Percentiles rank a stretch among this genome's conserved stretches.
Conservation (phyloP, 164 flowering plant species). For the Kalanchoe fedtschenkoi region DNA sequence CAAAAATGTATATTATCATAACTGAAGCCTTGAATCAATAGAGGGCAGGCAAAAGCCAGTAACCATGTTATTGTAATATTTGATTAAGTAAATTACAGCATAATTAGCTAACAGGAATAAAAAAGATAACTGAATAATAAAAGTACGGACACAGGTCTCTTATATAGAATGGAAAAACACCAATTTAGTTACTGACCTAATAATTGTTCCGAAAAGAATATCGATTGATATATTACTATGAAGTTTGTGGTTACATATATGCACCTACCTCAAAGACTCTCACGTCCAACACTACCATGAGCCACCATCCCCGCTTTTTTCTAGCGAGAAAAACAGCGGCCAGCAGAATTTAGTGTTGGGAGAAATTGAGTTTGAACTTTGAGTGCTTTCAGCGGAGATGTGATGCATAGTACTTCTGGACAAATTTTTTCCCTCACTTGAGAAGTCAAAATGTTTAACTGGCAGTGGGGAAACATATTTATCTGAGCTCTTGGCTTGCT, state of each 20-base stretch:
- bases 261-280: not conserved
- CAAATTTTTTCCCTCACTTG: slow-evolving; percentile 39
- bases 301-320: not conserved
- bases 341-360: not conserved
- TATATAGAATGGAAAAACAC: too few species aligned
- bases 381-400: slow-evolving; percentile 8
- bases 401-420: slow-evolving; percentile 14
- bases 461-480: slow-evolving; percentile 59
- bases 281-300: not conserved
- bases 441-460: slow-evolving; percentile 81
- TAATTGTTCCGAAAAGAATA: not conserved
- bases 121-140: not conserved
- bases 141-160: not conserved
- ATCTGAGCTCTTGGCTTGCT: slow-evolving; percentile 17
- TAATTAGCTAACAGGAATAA: not conserved
- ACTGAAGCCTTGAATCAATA: not conserved
- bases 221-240: not conserved
- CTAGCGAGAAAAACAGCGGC: not conserved
- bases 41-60: not conserved
- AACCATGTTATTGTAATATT: too few species aligned
- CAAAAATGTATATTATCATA: not conserved
- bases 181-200: too few species aligned
- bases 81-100: not conserved
- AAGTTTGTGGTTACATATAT: not conserved
- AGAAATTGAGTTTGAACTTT: not conserved